A percentile compares a stretch with the other conserved stretches of the same genome.
phyloP scores from a whole-genome alignment of 805 yeast species.

The Brettanomyces custersianus region DNA sequence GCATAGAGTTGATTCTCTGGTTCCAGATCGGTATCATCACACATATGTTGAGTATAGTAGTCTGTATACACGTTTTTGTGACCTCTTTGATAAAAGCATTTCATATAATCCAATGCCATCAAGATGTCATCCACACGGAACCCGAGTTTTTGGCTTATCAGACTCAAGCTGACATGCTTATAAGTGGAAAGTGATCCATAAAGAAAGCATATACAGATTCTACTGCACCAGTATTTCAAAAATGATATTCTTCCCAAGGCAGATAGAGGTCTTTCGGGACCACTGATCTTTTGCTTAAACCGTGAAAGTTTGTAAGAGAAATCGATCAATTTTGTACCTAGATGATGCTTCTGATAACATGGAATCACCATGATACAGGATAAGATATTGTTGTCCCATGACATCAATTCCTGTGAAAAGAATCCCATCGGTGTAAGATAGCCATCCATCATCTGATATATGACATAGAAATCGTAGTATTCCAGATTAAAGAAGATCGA shows the following conservation, averaged over 20 bases:
- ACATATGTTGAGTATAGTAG: slow-evolving; percentile 16
- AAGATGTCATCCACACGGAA: slow-evolving; percentile 55
- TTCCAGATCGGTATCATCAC: slow-evolving; percentile 2
- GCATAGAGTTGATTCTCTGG: not conserved
- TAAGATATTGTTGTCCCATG: slow-evolving; percentile 74
- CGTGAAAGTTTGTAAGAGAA: slow-evolving; percentile 74
- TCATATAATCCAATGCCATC: slow-evolving; percentile 50
- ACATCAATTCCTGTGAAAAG: slow-evolving; percentile 77
- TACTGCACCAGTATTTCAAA: slow-evolving; percentile 63
- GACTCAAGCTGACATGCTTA: slow-evolving; percentile 32
- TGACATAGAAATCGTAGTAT: slow-evolving; percentile 69
- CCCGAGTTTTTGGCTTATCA: slow-evolving; percentile 50
- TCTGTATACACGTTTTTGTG: slow-evolving; percentile 18
- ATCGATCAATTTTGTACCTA: slow-evolving; percentile 76
- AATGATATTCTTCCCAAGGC: slow-evolving; percentile 73
- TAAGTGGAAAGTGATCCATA: slow-evolving; percentile 29
- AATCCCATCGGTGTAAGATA: slow-evolving; percentile 69
- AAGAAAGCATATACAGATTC: slow-evolving; percentile 34
- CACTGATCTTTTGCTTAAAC: slow-evolving; percentile 56
- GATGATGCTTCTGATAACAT: slow-evolving; percentile 70
- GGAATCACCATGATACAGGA: slow-evolving; percentile 92
- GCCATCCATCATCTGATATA: slow-evolving; percentile 42
- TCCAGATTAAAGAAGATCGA: slow-evolving; percentile 77
- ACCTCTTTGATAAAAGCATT: slow-evolving; percentile 27
- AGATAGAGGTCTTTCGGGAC: slow-evolving; percentile 89